phyloP scores from a whole-genome alignment of 2,329 filamentous ascomycete genomes.

The Madurella mycetomatis region DNA sequence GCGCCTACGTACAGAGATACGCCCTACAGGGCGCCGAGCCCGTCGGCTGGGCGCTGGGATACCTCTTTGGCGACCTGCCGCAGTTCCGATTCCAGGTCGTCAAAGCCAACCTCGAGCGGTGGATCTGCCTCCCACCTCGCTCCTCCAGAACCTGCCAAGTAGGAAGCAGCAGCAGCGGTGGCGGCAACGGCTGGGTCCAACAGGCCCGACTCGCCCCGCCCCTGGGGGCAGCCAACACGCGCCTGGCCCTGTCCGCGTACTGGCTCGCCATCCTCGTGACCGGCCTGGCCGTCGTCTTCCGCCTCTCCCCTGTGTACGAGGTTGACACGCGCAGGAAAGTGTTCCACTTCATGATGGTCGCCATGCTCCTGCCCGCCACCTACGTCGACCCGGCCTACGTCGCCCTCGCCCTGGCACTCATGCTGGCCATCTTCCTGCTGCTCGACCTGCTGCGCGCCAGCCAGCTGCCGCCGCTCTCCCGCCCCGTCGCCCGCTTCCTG shows the following conservation, averaged over 20 bases:
- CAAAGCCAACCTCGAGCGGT: conserved; percentile 62
- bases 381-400: conserved; percentile 84
- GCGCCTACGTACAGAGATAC: conserved; percentile 60
- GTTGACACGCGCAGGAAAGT: conserved; percentile 95
- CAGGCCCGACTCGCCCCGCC: conserved; percentile 56
- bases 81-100: conserved; percentile 69
- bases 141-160: conserved; percentile 22
- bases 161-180: no score
- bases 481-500: conserved; percentile 79
- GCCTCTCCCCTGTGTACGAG: conserved; percentile 71
- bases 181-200: conserved; percentile 57
- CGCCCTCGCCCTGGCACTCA: conserved; percentile 71
- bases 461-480: conserved; percentile 84
- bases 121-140: conserved; percentile 66
- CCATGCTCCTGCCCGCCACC: conserved; percentile 84
- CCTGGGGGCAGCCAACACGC: conserved; percentile 73
- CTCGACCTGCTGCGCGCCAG: conserved; percentile 86
- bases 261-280: conserved; percentile 64
- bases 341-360: conserved; percentile 97
- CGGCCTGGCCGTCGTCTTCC: conserved; percentile 71
- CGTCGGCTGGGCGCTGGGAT: conserved; percentile 87
- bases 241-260: conserved; percentile 72
- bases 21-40: conserved; percentile 74
- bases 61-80: conserved; percentile 75
- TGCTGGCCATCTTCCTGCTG: conserved; percentile 79